Evolutionary conservation across 352 stramenopile species (phyloP), one percentile per base, ranked within the genome.

Genomic region (Pythium plurisporium): DNA sequence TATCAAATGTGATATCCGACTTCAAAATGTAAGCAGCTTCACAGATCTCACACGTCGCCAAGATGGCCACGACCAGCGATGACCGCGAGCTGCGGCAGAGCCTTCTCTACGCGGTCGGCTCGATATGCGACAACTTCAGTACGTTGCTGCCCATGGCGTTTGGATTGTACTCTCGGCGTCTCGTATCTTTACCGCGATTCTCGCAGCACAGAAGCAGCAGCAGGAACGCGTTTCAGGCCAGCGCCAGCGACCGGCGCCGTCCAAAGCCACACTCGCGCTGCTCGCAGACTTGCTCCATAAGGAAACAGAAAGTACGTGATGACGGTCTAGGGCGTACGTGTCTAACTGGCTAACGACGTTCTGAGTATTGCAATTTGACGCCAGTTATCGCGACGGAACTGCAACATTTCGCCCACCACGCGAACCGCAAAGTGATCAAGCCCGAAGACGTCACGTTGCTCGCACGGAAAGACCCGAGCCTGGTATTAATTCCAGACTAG

Each of bases 331-430:
- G n/a, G n/a, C n/a, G n/a, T n/a, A n/a, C n/a, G 20, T 45, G 27
- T 29, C 2, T 43, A 23, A 0, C 22, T 37, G 31, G 26, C n/a
- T 8, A 3, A 41, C 29, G 19, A 34, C 17, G 19, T 55, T 33
- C 26, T 40, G 11, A 38, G 44, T 40, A 17, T 22, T 5, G n/a
- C n/a, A n/a, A n/a, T n/a, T 20, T 50, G 0, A 7, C 45, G 0
- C n/a, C 4, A 91, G 81, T 91, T 49, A 71, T 89, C 60, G 81
- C 81, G 22, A 85, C 71, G 15, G 81, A 91, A 56, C 58, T 91
- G 55, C 81, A 91, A 59, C 81, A 87, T 43, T 91, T 91, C 52
- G 79, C 81, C 14, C 66, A 72, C 41, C 81, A 91, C 51, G 78
- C 74, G 12, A 87, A 82, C 33, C 74, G 75, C 29, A 89, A 88